These are phyloP conservation scores for Lachancea cidri DNA, from an alignment of 805 yeast genomes.

Conservation along the genomic window DNA sequence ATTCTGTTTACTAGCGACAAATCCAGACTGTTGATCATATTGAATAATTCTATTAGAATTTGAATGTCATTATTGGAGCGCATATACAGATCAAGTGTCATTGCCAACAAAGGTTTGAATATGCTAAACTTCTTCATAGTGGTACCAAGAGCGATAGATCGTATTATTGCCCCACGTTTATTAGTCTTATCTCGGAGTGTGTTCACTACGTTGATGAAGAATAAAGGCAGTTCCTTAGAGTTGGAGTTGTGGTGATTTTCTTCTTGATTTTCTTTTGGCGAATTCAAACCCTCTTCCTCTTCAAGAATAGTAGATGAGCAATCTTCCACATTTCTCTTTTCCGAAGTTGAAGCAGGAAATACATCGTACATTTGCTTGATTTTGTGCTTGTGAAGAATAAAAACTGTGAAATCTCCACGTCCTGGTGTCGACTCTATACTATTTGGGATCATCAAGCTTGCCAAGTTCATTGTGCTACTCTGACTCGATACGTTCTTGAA, in stretches of 20 bases:
- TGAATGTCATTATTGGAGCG: slow-evolving; percentile 9
- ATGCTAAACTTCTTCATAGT: slow-evolving; percentile 46
- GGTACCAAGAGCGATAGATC: slow-evolving; percentile 56
- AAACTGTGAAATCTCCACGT: slow-evolving; percentile 53
- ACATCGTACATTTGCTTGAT: slow-evolving; percentile 15
- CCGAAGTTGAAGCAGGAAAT: slow-evolving; percentile 18
- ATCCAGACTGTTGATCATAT: slow-evolving; percentile 25
- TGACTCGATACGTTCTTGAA: slow-evolving; percentile 19
- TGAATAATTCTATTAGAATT: slow-evolving; percentile 20
- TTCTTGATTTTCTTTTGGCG: neutral
- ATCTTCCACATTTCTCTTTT: slow-evolving; percentile 13
- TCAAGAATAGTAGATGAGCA: slow-evolving; percentile 15
- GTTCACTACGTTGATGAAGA: slow-evolving; percentile 53
- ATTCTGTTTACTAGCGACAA: slow-evolving; percentile 16
- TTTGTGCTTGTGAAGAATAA: slow-evolving; percentile 44
- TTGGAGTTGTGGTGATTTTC: neutral
- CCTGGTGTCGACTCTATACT: slow-evolving; percentile 47
- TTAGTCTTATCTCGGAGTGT: slow-evolving; percentile 39
- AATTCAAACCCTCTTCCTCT: slow-evolving; percentile 5
- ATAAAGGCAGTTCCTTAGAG: slow-evolving; percentile 35
- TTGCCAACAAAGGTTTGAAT: slow-evolving; percentile 53
- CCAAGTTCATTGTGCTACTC: slow-evolving; percentile 24
- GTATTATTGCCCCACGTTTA: slow-evolving; percentile 55
- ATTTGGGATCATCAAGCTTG: slow-evolving; percentile 59
- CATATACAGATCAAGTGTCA: slow-evolving; percentile 41